A percentile compares a stretch with the other conserved stretches of the same genome.
Evolutionary conservation across 306 rosid species (phyloP).

Genomic region (Glycine tomentella): DNA sequence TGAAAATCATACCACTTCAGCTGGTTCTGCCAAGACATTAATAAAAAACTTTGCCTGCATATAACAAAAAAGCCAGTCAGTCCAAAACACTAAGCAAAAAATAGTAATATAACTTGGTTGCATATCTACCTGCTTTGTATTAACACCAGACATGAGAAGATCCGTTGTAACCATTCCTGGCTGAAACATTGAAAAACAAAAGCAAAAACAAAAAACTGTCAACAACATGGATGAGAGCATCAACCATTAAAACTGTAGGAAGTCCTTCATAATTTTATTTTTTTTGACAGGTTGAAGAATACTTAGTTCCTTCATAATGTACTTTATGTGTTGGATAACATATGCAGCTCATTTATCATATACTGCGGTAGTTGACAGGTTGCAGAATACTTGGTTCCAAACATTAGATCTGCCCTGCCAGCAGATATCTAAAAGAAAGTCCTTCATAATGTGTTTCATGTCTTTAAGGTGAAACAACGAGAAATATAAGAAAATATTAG

Average conservation of each 20-base stretch:
- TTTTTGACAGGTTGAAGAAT: conserved; percentile 15
- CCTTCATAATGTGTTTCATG: conserved; percentile 12
- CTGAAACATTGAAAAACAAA: conserved; percentile 57
- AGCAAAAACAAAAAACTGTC: conserved; percentile 10
- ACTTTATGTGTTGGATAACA: not conserved
- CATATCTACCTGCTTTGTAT: conserved; percentile 78
- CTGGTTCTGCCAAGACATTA: conserved; percentile 94
- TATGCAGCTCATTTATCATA: not conserved
- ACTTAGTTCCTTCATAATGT: too few species aligned
- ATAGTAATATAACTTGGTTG: conserved; percentile 12
- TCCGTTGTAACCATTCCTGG: conserved; percentile 99
- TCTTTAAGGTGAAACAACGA: conserved; percentile 25
- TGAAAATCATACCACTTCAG: conserved; percentile 83
- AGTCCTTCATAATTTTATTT: conserved; percentile 8
- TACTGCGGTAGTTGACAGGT: conserved; percentile 62
- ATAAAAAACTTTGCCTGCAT: conserved; percentile 96
- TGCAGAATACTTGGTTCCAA: conserved; percentile 87
- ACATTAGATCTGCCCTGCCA: conserved; percentile 67
- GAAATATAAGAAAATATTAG: conserved; percentile 18
- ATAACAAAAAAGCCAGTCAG: conserved; percentile 33
- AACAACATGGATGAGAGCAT: conserved; percentile 14
- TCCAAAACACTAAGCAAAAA: conserved; percentile 23
- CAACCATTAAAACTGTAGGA: conserved; percentile 9
- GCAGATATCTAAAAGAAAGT: not conserved
- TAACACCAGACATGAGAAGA: conserved; percentile 98